These are phyloP conservation scores for Linderniella brevidens DNA, from an alignment of 257 asterid genomes.

Conservation along the genomic window DNA sequence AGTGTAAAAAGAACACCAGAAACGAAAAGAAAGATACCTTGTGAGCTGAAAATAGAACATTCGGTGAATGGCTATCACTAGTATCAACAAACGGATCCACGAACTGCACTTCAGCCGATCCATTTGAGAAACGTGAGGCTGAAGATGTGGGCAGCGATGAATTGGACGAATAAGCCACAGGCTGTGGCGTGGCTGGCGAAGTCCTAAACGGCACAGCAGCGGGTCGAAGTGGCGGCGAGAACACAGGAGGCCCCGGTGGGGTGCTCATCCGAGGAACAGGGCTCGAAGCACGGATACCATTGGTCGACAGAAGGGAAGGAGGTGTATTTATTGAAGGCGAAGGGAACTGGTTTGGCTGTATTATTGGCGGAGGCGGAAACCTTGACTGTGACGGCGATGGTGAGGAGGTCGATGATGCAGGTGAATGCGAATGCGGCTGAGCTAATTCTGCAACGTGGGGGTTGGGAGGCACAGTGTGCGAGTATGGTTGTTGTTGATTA, in stretches of 20 bases:
- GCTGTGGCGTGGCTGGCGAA: conserved; percentile 95
- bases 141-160: conserved; percentile 73
- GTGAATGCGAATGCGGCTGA: conserved; percentile 8
- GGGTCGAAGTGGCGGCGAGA: conserved; percentile 87
- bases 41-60: conserved; percentile 76
- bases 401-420: conserved; percentile 14
- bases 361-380: conserved; percentile 42
- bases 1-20: background rate
- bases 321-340: conserved; percentile 62
- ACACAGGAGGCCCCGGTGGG: conserved; percentile 97
- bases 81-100: conserved; percentile 18
- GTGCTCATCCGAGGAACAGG: conserved; percentile 70
- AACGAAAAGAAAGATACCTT: conserved; percentile 30
- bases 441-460: too few species aligned
- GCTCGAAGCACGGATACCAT: conserved; percentile 46
- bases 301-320: conserved; percentile 38
- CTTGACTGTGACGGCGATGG: conserved; percentile 34
- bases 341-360: conserved; percentile 48
- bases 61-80: conserved; percentile 37
- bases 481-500: too few species aligned
- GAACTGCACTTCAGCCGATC: conserved; percentile 41
- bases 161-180: conserved; percentile 56
- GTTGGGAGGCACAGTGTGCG: too few species aligned
- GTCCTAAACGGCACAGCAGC: conserved; percentile 95
- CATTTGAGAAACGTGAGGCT: conserved; percentile 53